Evolutionary conservation across 2,329 filamentous ascomycete species (phyloP), one percentile per base, ranked within the genome.

Genomic region (Harringtonia aguacate): DNA sequence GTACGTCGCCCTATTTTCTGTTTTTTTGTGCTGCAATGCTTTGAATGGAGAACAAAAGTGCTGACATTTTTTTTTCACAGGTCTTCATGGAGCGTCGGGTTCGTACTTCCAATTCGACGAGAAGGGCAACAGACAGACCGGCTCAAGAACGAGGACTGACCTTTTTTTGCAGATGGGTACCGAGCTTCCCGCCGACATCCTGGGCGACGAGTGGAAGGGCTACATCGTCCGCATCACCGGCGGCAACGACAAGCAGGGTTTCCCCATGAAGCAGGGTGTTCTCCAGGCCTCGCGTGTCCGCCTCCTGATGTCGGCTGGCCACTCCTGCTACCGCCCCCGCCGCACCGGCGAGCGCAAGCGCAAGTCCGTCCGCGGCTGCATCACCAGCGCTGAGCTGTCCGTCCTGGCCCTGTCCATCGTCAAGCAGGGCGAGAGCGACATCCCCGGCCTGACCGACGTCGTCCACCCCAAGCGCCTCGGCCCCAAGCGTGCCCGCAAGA

Each of bases 231-330:
- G 81, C 69, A 97, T 98, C 77, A 98, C 92, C 63, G 94, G 92
- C 66, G 92, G 94, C 68, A 98, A 98, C 85, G 92, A 98, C 86
- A 98, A 98, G 87, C 94, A 98, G 80, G 92, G 92, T 77, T 98
- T 98, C 82, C 92, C 92, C 61, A 98, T 98, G 92, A 98, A 98
- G 88, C 94, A 98, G 84, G 92, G 92, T 79, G 86, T 94, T 69
- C 90, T 98, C 80, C 86, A 94, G 72, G 89, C 92, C 62, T 92
- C 86, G 69, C 92, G 92, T 92, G 92, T 95, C 74, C 84, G 86
- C 60, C 88, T 98, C 58, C 85, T 98, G 63, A 87, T 98, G 66
- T 67, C 84, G 67, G 88, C 94, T 46, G 92, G 92, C 69, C 92
- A 97, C 86, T 92, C 87, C 61, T 98, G 92, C 86, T 98, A 97